Evolutionary conservation across 2,329 filamentous ascomycete genomes (phyloP).

Genomic region (Fusarium caatingaense): DNA sequence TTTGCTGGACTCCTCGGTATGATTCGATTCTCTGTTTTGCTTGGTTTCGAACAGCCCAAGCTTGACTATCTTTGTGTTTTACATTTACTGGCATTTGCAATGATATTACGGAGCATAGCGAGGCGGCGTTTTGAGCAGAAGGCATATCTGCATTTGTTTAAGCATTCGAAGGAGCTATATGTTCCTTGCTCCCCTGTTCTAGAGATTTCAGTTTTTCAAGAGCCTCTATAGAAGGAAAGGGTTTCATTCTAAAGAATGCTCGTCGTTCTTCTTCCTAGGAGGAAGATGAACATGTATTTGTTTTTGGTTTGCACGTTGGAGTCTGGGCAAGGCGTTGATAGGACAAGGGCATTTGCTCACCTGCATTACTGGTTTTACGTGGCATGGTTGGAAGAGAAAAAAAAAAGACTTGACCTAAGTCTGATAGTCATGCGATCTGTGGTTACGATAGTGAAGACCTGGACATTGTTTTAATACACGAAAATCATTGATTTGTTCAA

Average conservation of each 20-base stretch:
- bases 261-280: conserved; percentile 6
- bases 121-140: conserved; percentile 51
- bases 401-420: conserved; percentile 36
- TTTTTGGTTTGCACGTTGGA: conserved; percentile 19
- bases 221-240: conserved; percentile 27
- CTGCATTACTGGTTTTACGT: conserved; percentile 30
- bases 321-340: conserved; percentile 38
- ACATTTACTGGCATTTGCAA: conserved; percentile 39
- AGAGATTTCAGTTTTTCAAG: conserved; percentile 26
- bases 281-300: conserved; percentile 10
- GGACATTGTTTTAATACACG: conserved; percentile 39
- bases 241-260: conserved; percentile 17
- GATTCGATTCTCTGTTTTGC: conserved; percentile 39
- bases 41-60: conserved; percentile 27
- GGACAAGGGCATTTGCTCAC: conserved; percentile 15
- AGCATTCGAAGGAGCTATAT: conserved; percentile 35
- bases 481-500: conserved; percentile 22
- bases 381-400: conserved; percentile 40
- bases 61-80: conserved; percentile 33
- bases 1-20: conserved; percentile 25
- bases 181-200: conserved; percentile 18
- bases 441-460: conserved; percentile 19
- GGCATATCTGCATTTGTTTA: conserved; percentile 41
- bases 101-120: conserved; percentile 55
- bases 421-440: conserved; percentile 19